Evolutionary conservation across 768 basidiomycete species (phyloP).

Genomic region (Rhizopogon vulgaris): DNA sequence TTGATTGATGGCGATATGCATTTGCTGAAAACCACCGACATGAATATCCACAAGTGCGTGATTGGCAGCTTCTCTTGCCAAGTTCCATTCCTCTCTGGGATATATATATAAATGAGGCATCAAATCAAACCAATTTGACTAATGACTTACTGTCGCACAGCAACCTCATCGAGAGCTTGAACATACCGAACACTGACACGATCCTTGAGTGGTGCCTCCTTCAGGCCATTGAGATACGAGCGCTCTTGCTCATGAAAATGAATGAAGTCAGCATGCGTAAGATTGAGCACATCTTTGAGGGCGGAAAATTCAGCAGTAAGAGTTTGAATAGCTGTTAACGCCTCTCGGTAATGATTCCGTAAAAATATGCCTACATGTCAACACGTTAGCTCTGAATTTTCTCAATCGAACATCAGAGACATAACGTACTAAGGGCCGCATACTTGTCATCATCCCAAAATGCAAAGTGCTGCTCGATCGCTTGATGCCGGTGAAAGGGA

Average conservation of each 20-base stretch:
- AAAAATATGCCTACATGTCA: constrained; percentile 1
- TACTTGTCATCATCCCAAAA: constrained; percentile 20
- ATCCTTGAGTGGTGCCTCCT: not conserved
- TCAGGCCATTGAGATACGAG: not conserved
- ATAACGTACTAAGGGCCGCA: constrained; percentile 16
- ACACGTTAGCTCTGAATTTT: too few species aligned
- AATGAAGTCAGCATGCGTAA: constrained; percentile 2
- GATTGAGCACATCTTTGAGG: not conserved
- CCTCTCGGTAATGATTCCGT: constrained; percentile 4
- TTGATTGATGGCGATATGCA: not conserved
- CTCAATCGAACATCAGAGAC: too few species aligned
- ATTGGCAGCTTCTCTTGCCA: not conserved
- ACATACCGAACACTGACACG: not conserved
- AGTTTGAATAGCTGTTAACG: not conserved
- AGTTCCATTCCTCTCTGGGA: too few species aligned
- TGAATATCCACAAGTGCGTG: not conserved
- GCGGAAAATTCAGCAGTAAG: not conserved
- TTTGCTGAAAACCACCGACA: not conserved
- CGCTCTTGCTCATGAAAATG: constrained; percentile 1
- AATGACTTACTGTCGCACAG: not conserved
- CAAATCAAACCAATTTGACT: too few species aligned
- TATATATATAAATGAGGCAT: too few species aligned
- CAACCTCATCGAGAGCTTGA: not conserved
- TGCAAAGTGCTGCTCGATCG: constrained; percentile 13
- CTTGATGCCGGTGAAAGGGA: constrained; percentile 13